Base-by-base conservation (phyloP, 345 rosid genomes). In the Balakata baccata region DNA sequence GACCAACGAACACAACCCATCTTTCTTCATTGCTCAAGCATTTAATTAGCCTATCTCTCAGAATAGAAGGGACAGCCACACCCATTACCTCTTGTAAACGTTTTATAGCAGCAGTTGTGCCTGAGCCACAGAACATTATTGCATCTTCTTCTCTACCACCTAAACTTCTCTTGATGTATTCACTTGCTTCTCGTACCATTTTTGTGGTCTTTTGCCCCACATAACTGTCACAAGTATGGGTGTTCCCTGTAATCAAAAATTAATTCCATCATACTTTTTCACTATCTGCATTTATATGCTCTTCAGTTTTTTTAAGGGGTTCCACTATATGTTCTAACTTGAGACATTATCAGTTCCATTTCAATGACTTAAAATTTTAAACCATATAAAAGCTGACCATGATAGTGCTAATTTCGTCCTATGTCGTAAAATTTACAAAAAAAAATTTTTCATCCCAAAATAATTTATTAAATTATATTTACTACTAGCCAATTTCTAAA, bases 51-150 rank as follows among this genome's bases (percentile, higher is more conserved):
- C 76, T 74, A 0, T 86, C 91, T 64, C 85, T 77, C 25, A 83
- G 3, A 7, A 69, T 80, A 0, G 91, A 83, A 9, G 93, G 85
- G 25, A 89, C 82, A 1, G 87, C 38, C 7, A 89, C 69, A 5
- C 87, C 89, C 86, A 87, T 86, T 14, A 83, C 86, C 61, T 89
- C 90, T 73, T 89, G 93, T 13, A 87, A 80, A 62, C 85, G 79
- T 68, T 89, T 87, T 34, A 89, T 86, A 11, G 91, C 88, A 0
- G 84, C 85, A 0, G 93, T 87, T 10, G 83, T 65, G 51, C 93
- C 93, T 0, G 86, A 85, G 1, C 93, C 91, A 45, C 93, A 86
- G 65, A 86, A 81, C 50, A 89, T 4, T 25, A 87, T 65, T 9
- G 87, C 89, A 18, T 82, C 89, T 1, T 85, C 78, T 11, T 69